Evolutionary conservation across 2,329 filamentous ascomycete genomes (phyloP), one percentile per base, ranked within the genome.

Genomic region (Ophiostoma perfectum): DNA sequence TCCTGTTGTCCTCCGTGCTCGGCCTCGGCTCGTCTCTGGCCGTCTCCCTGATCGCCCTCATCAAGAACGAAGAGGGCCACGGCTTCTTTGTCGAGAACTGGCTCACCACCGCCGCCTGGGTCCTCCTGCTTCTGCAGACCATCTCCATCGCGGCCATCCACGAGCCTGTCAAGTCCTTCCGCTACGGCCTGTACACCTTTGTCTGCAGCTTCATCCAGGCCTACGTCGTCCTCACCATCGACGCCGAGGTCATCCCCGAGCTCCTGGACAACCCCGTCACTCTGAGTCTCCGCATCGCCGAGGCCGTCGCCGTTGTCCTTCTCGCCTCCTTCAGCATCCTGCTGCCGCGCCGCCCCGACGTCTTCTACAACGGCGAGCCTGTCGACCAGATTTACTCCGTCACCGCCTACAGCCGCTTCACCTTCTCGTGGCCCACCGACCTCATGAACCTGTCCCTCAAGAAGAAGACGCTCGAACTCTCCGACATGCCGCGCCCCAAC

Each of bases 311-410:
- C 11, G 76, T 79, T 14, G 42, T 86, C n/a, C 73, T 77, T n/a
- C 77, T 86, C 18, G 77, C 78, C 14, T 71, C 84, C 62, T 77
- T 80, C 16, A 83, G 83, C 71, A 71, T 89, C 12, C 81, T 82
- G 0, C 78, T 92, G 14, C 89, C 88, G 4, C 83, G 90, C 60
- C 83, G 90, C 11, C 90, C 90, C 3, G 81, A 88, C 67, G 86
- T 93, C 18, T 91, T 82, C 74, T 80, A 82, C 73, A 71, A 87
- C 52, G 86, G 81, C 39, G 79, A 81, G 64, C 75, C 81, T 3
- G 88, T 94, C 44, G 90, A 93, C 74, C 79, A 80, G 16, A 83
- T 89, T 77, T 82, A 81, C 73, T 89, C 88, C 0, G 81, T 80
- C 3, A 87, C 88, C 2, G 84, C 87, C 0, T 80, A 89, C 64